phyloP scores from a whole-genome alignment of 768 basidiomycete species.

The Mycena epipterygia region DNA sequence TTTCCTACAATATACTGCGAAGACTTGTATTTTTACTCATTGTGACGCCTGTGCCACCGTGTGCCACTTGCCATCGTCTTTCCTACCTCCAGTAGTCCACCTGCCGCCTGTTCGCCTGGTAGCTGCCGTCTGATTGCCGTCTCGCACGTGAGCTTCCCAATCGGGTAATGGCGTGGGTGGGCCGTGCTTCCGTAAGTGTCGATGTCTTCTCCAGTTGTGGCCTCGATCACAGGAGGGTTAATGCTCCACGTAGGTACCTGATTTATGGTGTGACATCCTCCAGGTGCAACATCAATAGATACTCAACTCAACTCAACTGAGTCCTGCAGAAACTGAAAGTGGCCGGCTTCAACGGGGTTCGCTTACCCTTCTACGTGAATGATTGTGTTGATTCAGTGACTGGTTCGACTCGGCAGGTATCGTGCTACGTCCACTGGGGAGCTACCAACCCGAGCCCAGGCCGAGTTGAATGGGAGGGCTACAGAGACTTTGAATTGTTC shows the following conservation, averaged over 20 bases:
- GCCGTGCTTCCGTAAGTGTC: too few species aligned
- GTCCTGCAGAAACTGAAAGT: conserved; percentile 21
- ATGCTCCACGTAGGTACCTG: conserved; percentile 11
- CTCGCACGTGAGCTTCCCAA: too few species aligned
- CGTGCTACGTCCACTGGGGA: conserved; percentile 31
- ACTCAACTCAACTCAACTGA: background rate
- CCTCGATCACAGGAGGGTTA: background rate
- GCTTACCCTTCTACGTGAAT: conserved; percentile 6
- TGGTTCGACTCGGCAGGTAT: conserved; percentile 15
- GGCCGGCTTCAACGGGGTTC: conserved; percentile 27
- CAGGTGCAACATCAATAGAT: background rate
- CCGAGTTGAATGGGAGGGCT: conserved; percentile 26
- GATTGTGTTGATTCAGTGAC: background rate
- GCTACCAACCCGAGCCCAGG: conserved; percentile 28
- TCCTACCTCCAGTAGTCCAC: too few species aligned
- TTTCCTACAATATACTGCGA: too few species aligned
- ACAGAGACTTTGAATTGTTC: conserved; percentile 24
- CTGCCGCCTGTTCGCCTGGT: too few species aligned
- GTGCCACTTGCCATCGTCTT: too few species aligned
- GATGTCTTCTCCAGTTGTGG: background rate
- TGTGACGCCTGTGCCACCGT: too few species aligned
- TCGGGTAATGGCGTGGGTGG: too few species aligned
- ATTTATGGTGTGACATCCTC: conserved; percentile 29
- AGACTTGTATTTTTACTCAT: too few species aligned
- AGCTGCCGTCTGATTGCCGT: too few species aligned